These are phyloP conservation scores for Lichtheimia corymbifera DNA, from an alignment of 371 early-diverging fungal genomes.

Conservation along the genomic window DNA sequence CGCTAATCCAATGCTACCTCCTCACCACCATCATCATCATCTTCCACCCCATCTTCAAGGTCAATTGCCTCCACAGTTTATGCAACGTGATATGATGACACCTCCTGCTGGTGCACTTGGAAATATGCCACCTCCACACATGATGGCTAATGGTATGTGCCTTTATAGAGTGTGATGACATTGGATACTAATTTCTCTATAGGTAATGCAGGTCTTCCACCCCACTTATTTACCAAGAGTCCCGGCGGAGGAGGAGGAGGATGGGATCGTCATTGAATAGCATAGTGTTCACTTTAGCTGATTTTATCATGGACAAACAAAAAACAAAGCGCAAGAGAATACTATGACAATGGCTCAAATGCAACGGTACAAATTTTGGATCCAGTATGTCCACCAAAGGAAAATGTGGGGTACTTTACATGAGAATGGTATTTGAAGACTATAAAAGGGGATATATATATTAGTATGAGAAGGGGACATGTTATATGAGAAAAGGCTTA, in stretches of 20 bases:
- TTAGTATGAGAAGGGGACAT: background rate
- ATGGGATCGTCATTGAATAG: conserved; percentile 37
- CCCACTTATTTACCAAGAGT: conserved; percentile 32
- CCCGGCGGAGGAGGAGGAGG: conserved; percentile 22
- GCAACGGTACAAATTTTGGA: conserved; percentile 85
- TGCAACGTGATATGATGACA: conserved; percentile 41
- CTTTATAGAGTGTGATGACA: background rate
- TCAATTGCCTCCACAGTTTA: conserved; percentile 17
- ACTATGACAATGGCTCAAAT: conserved; percentile 47
- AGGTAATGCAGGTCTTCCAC: conserved; percentile 27
- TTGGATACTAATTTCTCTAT: background rate
- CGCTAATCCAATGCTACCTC: conserved; percentile 29
- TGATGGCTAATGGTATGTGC: conserved; percentile 35
- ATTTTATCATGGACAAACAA: background rate
- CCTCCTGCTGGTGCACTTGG: conserved; percentile 10
- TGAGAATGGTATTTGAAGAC: conserved; percentile 69
- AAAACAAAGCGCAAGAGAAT: background rate
- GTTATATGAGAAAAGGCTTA: conserved; percentile 25
- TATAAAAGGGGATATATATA: conserved; percentile 14
- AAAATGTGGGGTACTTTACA: conserved; percentile 81
- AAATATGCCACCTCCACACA: conserved; percentile 29
- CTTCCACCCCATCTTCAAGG: conserved; percentile 27
- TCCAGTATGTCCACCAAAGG: conserved; percentile 86
- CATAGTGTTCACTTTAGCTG: too few species aligned
- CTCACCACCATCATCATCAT: conserved; percentile 31